Base-by-base conservation (phyloP, 78 protist species). In the Dictyostelium capitatum region DNA sequence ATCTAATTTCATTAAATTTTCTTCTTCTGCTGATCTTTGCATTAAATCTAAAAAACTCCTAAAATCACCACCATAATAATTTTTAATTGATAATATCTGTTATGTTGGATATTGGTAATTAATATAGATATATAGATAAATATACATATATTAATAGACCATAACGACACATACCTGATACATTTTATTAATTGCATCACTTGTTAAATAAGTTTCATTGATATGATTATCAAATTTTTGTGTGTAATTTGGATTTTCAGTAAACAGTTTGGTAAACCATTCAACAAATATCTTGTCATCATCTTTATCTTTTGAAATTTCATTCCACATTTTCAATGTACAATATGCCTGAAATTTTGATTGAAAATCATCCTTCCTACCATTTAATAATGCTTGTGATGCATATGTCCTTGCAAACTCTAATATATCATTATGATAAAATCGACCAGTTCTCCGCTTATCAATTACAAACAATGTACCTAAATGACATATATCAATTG, bases 241-340 rank as follows among this genome's bases (percentile, higher is more conserved):
- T 7, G 46, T 47, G 20, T 82, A 73, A 73, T 51, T 87, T 46
- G 93, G 93, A 48, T 77, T 87, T 50, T 59, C 69, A 62, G 84
- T 87, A 43, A 87, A 87, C 50, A 87, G 46, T 77, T 87, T 87
- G 19, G 84, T 32, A 37, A 87, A 87, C 95, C 95, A 91, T 70
- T 91, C 90, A 25, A 91, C 95, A 91, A 91, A 91, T n/a, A 82
- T 32, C 20, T 64, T 79, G 9, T 51, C 19, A 51, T 89, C 95
- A 57, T 79, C 73, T 15, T 51, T 62, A 54, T 78, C 89, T 46
- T 91, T 65, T 43, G 95, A 91, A 19, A 91, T 83, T 72, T 82
- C 90, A 77, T 91, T 91, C 95, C 95, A 91, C 95, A 91, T 91
- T 62, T 91, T 83, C 46, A 91, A 57, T 4, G 95, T 91, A 65